Base-by-base conservation (phyloP, 768 basidiomycete species). In the Neoboletus brunneissimus region DNA sequence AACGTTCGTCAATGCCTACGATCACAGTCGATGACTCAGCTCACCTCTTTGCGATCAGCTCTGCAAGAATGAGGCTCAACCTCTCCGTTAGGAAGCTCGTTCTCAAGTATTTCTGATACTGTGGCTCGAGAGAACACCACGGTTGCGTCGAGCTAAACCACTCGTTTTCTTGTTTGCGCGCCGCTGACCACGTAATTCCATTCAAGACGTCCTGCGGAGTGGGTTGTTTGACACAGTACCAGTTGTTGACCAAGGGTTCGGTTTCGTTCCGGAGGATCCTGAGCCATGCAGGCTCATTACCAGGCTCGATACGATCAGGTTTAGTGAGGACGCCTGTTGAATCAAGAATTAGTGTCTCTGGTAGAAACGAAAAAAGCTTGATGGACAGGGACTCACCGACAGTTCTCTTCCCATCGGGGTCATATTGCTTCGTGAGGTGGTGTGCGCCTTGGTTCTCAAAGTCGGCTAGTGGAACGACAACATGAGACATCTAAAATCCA, bases 21-120 rank as follows among this genome's bases (percentile, higher is more conserved):
- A 8, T 20, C 0, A 8, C 12, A 20, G 20, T 25, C 25, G 25
- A 25, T 25, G 5, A 25, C 25, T 10, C n/a, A 22, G 4, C 20
- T 11, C 12, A 41, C 40, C 40, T 41, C 40, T 82, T 83, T 0
- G 78, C 70, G 37, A 90, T 87, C 4, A 87, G 69, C 29, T 85
- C 81, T 0, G 86, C 86, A 0, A 92, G 66, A 8, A 88, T 79
- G 0, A 69, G 57, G 54, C 88, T 87, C 38, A 91, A 68, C 6
- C 80, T 73, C 25, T 80, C 79, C 0, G 83, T 81, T 1, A 90
- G 73, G 49, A 80, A 82, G 23, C 54, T 58, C 0, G 88, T 89
- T 2, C 86, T 73, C 1, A 90, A 66, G 50, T 80, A 82, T 11
- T 74, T 75, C 53, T 80, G 78, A 54, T 81, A 81, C 13, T 75